Evolutionary conservation across 2,329 filamentous ascomycete genomes (phyloP), one percentile per base, ranked within the genome.

Genomic region (Chaetomium globosum): DNA sequence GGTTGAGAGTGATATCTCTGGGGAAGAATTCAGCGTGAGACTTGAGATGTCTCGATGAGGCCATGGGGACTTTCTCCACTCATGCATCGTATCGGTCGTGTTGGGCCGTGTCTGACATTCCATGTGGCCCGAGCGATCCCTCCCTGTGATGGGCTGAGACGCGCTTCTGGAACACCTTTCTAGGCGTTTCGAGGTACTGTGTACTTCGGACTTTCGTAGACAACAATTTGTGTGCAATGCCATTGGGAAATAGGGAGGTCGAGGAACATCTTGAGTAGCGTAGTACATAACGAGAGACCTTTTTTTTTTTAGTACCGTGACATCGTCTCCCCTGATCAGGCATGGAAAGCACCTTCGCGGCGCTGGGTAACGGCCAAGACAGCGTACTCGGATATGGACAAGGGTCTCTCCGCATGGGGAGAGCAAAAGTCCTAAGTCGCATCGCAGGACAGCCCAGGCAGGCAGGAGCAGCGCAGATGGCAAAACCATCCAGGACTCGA

Each of bases 31-130:
- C 6, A 43, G 13, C 39, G 39, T 19, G 36, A n/a, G 39, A 43
- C 39, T n/a, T 43, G 39, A n/a, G 39, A 43, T 43, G 39, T 7
- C 39, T 43, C 16, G 3, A 43, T 43, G 6, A 5, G 16, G 39
- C 36, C 36, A 19, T 13, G 36, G 36, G 36, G 36, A 39, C 36
- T 39, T 39, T 39, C 36, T 43, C 39, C 39, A 43, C 39, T 16
- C 16, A 28, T 16, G 23, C 48, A 12, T 26, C 55, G 55, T 57
- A 57, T 57, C 28, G 33, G 26, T 39, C 55, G 55, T 57, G 43
- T 57, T 52, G 10, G 6, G 21, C 49, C 21, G 21, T 26, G 21
- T 52, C 49, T 16, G 26, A 26, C 49, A 52, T 19, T 3, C 46
- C 19, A 23, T 23, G 46, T 21, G n/a, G 21, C 46, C n/a, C 43